Conservation (phyloP, 225 moss, liverwort and hornwort species). For the Takakia lepidozioides region DNA sequence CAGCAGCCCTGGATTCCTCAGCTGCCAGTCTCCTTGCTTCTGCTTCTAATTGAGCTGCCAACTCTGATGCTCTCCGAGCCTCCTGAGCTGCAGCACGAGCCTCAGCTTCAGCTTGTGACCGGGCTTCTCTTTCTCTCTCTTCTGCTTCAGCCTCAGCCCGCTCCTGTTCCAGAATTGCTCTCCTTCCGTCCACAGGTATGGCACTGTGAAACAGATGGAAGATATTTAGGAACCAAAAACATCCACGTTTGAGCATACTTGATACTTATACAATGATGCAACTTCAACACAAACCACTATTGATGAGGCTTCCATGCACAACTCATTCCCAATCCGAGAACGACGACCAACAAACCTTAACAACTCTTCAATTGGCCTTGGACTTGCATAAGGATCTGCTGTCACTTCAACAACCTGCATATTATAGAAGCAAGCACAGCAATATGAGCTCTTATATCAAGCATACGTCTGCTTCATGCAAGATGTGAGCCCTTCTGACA, state of each 20-base stretch:
- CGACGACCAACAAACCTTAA: conserved; percentile 46
- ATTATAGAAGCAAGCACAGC: neutral
- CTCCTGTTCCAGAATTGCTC: conserved; percentile 58
- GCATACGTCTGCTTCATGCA: too few species aligned
- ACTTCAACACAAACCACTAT: too few species aligned
- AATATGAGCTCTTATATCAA: too few species aligned
- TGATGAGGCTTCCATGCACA: too few species aligned
- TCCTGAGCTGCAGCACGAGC: conserved; percentile 55
- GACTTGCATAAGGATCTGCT: conserved; percentile 56
- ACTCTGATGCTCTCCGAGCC: conserved; percentile 53
- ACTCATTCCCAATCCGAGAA: too few species aligned
- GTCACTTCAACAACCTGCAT: conserved; percentile 70
- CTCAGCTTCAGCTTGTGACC: conserved; percentile 48
- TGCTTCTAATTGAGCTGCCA: conserved; percentile 68
- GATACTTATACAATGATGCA: too few species aligned
- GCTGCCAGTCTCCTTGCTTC: conserved; percentile 67
- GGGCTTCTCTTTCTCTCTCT: conserved; percentile 53
- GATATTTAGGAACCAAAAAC: too few species aligned
- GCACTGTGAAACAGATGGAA: conserved; percentile 25
- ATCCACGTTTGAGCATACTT: conserved; percentile 6
- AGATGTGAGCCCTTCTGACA: too few species aligned
- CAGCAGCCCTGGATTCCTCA: conserved; percentile 67
- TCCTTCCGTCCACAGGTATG: conserved; percentile 73
- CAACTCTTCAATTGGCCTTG: conserved; percentile 71
- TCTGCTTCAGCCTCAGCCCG: conserved; percentile 55